These are phyloP conservation scores for Jaltomata sinuosa DNA, from an alignment of 257 asterid species.

Conservation along the genomic window DNA sequence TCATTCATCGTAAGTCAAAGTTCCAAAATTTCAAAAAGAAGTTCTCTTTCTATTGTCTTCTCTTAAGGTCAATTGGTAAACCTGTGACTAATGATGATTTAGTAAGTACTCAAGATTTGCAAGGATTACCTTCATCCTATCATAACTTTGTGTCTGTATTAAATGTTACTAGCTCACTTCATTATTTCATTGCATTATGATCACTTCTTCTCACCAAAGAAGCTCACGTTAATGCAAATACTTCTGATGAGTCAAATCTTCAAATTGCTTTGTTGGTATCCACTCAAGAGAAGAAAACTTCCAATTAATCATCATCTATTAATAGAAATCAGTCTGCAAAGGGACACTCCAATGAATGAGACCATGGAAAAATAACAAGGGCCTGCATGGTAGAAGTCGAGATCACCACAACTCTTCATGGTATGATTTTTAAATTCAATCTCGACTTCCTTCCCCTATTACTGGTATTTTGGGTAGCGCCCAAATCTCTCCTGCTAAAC, in stretches of 20 bases:
- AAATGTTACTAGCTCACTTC: background rate
- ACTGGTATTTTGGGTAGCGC: background rate
- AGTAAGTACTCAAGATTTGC: too few relatives aligned
- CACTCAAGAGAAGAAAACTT: background rate
- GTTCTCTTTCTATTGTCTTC: too few relatives aligned
- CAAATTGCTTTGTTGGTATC: background rate
- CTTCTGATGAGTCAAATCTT: too few relatives aligned
- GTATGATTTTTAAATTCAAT: background rate
- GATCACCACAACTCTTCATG: background rate
- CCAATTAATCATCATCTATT: too few relatives aligned
- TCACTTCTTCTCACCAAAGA: background rate
- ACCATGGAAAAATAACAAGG: background rate
- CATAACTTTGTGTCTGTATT: background rate
- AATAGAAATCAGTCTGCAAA: background rate
- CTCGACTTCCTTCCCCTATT: background rate
- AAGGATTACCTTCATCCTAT: too few relatives aligned
- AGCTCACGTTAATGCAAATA: background rate
- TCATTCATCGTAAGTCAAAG: too few relatives aligned
- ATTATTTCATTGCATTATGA: too few relatives aligned
- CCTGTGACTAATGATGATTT: too few relatives aligned
- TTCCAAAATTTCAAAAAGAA: too few relatives aligned
- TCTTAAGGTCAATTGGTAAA: too few relatives aligned
- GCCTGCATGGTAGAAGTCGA: background rate
- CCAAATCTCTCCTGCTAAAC: background rate
- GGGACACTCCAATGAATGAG: too few relatives aligned